Evolutionary conservation across 352 stramenopile genomes (phyloP), one percentile per base, ranked within the genome.

Genomic region (Phytophthora kernoviae): DNA sequence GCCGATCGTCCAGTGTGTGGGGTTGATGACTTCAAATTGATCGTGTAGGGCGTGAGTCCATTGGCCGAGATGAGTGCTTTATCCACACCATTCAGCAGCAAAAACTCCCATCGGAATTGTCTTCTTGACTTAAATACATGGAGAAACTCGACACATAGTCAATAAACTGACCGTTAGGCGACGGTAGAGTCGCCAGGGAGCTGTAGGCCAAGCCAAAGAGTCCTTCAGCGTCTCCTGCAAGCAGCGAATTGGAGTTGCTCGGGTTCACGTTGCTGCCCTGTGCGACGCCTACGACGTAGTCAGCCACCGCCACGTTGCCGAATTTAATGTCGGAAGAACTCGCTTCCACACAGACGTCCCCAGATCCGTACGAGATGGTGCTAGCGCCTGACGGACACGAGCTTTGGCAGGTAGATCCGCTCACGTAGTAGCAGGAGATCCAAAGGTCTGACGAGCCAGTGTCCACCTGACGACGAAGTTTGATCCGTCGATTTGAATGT

Each of bases 381-480:
- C 21, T 73, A 0, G 70, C 54, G 7, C 47, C 56, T 1, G 49
- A 55, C 0, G 84, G 81, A 41, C 84, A 93, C n/a, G 67, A 59
- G 8, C 57, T 64, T 33, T 50, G 21, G 49, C 84, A 93, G 14
- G 61, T 71, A 17, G 64, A 56, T 42, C 59, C 41, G 20, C 49
- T 69, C 40, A 87, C 57, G 63, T 75, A 84, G 39, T 75, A 76
- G 58, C 84, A 93, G 11, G 80, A 84, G 57, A 93, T 63, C 81
- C 84, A 93, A 7, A 90, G 62, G 60, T 93, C 81, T 12, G 84
- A 89, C 40, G 84, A 93, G 42, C 84, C 84, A 6, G 81, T 93
- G 67, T 93, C 84, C 17, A 93, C 68, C 18, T 85, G 70, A 93
- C 73, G 0, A 68, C 58, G 67, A 79, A 90, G 2, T 55, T 58